A percentile compares a stretch with the other conserved stretches of the same genome.
Conservation (phyloP, 2,329 filamentous ascomycete genomes). For the Pseudofabraea citricarpa region DNA sequence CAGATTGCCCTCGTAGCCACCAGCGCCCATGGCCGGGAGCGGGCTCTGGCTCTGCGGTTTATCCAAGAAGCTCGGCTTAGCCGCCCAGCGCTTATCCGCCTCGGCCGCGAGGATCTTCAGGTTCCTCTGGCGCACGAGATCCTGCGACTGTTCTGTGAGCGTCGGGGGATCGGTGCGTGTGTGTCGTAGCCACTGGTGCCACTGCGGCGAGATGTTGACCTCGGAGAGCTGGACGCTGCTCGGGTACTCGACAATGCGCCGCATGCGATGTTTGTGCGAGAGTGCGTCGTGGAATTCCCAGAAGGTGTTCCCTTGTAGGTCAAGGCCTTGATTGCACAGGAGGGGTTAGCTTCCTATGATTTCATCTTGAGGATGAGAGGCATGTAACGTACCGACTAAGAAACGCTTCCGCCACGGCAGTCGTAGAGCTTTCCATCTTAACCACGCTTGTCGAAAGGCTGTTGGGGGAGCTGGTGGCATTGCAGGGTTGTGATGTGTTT, state of each 20-base stretch:
- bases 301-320: slow-evolving; percentile 63
- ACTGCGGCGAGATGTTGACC: slow-evolving; percentile 53
- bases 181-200: slow-evolving; percentile 67
- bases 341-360: not conserved
- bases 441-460: slow-evolving; percentile 37
- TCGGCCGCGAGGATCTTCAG: slow-evolving; percentile 53
- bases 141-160: slow-evolving; percentile 50
- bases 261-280: slow-evolving; percentile 41
- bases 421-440: slow-evolving; percentile 56
- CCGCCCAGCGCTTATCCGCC: slow-evolving; percentile 60
- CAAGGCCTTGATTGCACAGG: slow-evolving; percentile 43
- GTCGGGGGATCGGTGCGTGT: slow-evolving; percentile 49
- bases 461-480: too few species aligned
- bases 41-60: slow-evolving; percentile 21
- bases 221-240: slow-evolving; percentile 47
- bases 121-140: slow-evolving; percentile 46
- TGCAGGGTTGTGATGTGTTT: too few species aligned
- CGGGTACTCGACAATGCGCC: slow-evolving; percentile 59
- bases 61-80: slow-evolving; percentile 48
- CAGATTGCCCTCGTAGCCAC: not conserved
- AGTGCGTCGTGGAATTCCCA: slow-evolving; percentile 57
- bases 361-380: not conserved
- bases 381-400: slow-evolving; percentile 47
- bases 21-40: not conserved
- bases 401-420: slow-evolving; percentile 61